Conservation (phyloP, 805 yeast genomes). For the Metschnikowia colocasiae region DNA sequence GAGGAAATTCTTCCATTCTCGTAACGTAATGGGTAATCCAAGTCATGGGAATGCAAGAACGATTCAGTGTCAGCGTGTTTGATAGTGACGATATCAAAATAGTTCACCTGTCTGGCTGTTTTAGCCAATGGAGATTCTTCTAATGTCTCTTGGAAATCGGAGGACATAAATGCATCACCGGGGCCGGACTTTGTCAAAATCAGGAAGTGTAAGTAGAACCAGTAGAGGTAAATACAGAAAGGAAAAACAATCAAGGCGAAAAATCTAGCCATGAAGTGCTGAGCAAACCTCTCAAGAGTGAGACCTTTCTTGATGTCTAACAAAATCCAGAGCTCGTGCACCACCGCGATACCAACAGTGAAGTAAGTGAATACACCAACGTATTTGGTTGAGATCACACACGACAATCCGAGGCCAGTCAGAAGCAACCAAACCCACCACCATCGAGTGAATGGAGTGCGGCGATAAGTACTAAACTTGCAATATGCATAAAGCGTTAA, state of each 20-base stretch:
- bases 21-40: constrained; percentile 80
- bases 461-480: constrained; percentile 66
- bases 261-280: constrained; percentile 75
- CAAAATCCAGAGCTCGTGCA: constrained; percentile 82
- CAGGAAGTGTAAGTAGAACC: constrained; percentile 91
- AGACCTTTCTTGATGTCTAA: constrained; percentile 70
- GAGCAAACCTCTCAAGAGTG: constrained; percentile 49
- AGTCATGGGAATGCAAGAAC: constrained; percentile 76
- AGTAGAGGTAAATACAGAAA: constrained; percentile 71
- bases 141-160: constrained; percentile 89
- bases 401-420: constrained; percentile 84
- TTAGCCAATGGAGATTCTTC: constrained; percentile 76
- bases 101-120: constrained; percentile 69
- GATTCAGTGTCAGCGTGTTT: constrained; percentile 78
- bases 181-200: constrained; percentile 86
- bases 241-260: constrained; percentile 75
- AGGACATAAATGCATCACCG: constrained; percentile 93
- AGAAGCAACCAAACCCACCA: constrained; percentile 89
- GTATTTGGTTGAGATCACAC: constrained; percentile 93
- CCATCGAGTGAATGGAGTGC: constrained; percentile 54
- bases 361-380: constrained; percentile 92
- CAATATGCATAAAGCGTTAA: constrained; percentile 73
- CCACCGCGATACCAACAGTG: constrained; percentile 83
- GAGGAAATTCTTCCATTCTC: constrained; percentile 96
- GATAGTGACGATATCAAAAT: constrained; percentile 70